Base-by-base conservation (phyloP, 1,284 basidiomycete species). In the Pisolithus thermaeus region DNA sequence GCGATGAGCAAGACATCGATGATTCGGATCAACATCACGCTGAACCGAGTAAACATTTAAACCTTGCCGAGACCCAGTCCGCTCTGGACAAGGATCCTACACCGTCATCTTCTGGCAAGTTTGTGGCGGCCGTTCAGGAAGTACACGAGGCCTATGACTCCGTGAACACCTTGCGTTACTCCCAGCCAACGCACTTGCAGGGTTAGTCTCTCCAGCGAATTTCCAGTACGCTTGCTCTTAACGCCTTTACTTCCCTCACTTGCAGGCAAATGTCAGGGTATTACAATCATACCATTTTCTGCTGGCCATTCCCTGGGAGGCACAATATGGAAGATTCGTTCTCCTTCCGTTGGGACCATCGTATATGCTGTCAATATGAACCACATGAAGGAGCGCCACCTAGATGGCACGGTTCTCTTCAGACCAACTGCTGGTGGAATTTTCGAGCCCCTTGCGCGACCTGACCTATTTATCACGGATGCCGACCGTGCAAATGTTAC, bases 281-380 rank as follows among this genome's bases (percentile, higher is more conserved):
- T 98, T 57, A 96, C 96, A 0, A 88, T 99, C 56, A 97, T 95
- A 16, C 95, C 97, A 0, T 97, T 97, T 74, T 90, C 91, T 58
- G 91, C 94, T 11, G 97, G 97, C 0, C 95, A 98, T 68, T 92
- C 92, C 0, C 81, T 99, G 18, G 97, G 97, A 59, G 97, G 96
- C 46, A 94, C 95, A 2, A 90, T 99, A 58, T 99, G 95, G 95
- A 98, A 98, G 68, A 89, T 99, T 54, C 87, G 97, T 37, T 97
- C 94, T 1, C 95, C 97, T 2, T 94, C 93, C 0, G 91, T 92
- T 7, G 96, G 95, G 7, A 98, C 97, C 3, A 87, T 99, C 18
- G 76, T 99, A 28, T 97, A 99, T 66, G 96, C 95, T 11, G 91
- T 98, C 18, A 86, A 96, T 60, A 82, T 98, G 75, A 99, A 99